Percentiles rank a stretch among this genome's conserved stretches.
Evolutionary conservation across 441 rosid species (phyloP).

Genomic region (Gossypium laxum): DNA sequence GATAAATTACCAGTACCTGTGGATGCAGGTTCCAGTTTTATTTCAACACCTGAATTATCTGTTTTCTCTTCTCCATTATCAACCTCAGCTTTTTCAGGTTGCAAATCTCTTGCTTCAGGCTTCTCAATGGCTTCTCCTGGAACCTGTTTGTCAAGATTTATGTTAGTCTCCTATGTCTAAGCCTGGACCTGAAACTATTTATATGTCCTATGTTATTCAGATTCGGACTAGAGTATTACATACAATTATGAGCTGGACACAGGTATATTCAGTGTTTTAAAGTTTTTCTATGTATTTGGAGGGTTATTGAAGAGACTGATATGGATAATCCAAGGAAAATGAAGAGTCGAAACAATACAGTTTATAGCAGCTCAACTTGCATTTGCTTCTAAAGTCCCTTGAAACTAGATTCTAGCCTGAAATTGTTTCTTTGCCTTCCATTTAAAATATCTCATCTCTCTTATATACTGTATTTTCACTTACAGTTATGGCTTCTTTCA

Average conservation of each 20-base stretch:
- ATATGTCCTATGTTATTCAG: background rate
- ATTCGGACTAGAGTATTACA: background rate
- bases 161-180: slow-evolving; percentile 16
- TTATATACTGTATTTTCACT: background rate
- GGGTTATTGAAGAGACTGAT: no score
- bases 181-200: background rate
- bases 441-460: no score
- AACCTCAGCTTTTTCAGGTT: slow-evolving; percentile 11
- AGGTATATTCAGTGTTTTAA: background rate
- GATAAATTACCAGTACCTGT: slow-evolving; percentile 20
- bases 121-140: slow-evolving; percentile 21
- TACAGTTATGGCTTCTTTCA: slow-evolving; percentile 18
- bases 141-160: slow-evolving; percentile 19
- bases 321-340: no score
- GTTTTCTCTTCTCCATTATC: slow-evolving; percentile 19
- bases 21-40: background rate
- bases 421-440: no score
- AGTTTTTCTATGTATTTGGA: background rate
- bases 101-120: slow-evolving; percentile 22
- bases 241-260: background rate
- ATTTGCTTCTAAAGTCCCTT: no score
- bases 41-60: slow-evolving; percentile 12
- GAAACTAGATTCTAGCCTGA: no score
- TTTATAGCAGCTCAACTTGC: no score
- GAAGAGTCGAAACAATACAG: no score